Percentiles rank a stretch among this genome's conserved stretches.
These are phyloP conservation scores for Musa balbisiana DNA, from an alignment of 202 grass and related monocot species.

Conservation along the genomic window DNA sequence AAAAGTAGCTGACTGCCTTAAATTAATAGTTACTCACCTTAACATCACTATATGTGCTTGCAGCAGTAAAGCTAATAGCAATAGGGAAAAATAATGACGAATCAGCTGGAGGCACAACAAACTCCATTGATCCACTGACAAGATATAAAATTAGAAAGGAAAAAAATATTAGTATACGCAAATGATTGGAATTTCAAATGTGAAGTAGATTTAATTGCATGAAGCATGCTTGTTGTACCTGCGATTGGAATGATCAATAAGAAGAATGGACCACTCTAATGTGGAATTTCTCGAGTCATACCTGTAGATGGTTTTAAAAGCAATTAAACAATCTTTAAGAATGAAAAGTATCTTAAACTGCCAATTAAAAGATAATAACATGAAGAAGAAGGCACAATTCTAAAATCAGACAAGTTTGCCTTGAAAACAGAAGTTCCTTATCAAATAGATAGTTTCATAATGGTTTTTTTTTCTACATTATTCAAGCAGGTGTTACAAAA, in stretches of 20 bases:
- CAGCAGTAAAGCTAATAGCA: slow-evolving; percentile 61
- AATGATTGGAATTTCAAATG: background rate
- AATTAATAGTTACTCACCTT: slow-evolving; percentile 35
- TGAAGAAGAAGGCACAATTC: background rate
- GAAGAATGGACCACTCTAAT: slow-evolving; percentile 83
- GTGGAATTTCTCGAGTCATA: slow-evolving; percentile 65
- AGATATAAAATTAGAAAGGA: background rate
- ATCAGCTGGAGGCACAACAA: slow-evolving; percentile 56
- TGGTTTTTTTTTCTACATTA: background rate
- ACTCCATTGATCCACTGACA: slow-evolving; percentile 73
- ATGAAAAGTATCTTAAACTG: slow-evolving; percentile 9
- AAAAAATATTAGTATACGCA: background rate
- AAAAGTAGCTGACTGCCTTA: too few relatives aligned
- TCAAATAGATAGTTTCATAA: too few relatives aligned
- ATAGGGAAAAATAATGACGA: slow-evolving; percentile 76
- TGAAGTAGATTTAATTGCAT: slow-evolving; percentile 1
- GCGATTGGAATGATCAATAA: slow-evolving; percentile 83
- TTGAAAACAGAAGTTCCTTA: too few relatives aligned
- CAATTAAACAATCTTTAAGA: slow-evolving; percentile 5
- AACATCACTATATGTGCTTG: slow-evolving; percentile 72
- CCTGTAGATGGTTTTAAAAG: slow-evolving; percentile 31
- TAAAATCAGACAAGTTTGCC: too few relatives aligned
- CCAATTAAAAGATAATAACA: background rate
- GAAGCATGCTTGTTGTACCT: slow-evolving; percentile 36
- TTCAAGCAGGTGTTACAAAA: background rate